A percentile compares a stretch with the other conserved stretches of the same genome.
Evolutionary conservation across 768 basidiomycete species (phyloP).

Genomic region (Leccinum longicurvipes): DNA sequence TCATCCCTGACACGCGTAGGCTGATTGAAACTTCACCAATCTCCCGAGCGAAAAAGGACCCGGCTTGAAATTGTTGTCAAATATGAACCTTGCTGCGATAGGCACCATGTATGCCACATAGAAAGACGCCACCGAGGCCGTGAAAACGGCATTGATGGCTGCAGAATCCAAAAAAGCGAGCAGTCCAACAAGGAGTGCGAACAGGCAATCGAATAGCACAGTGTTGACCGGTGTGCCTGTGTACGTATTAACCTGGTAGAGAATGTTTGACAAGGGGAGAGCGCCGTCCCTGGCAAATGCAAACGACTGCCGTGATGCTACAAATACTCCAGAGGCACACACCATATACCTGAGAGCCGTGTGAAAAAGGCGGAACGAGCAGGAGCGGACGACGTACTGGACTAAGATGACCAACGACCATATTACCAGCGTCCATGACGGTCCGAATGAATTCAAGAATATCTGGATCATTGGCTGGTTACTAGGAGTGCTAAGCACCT

Average conservation of each 20-base stretch:
- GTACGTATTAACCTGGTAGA: conserved; percentile 49
- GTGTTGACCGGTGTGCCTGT: conserved; percentile 56
- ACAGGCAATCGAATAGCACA: conserved; percentile 48
- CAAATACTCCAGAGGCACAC: conserved; percentile 40
- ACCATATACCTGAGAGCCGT: conserved; percentile 37
- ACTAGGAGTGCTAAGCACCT: conserved; percentile 29
- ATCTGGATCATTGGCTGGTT: conserved; percentile 44
- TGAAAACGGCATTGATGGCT: conserved; percentile 56
- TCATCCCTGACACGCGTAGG: not conserved
- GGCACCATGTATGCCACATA: conserved; percentile 46
- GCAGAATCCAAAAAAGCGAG: conserved; percentile 49
- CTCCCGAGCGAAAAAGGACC: conserved; percentile 45
- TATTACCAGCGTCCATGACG: conserved; percentile 40
- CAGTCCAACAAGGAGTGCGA: conserved; percentile 47
- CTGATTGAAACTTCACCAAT: conserved; percentile 27
- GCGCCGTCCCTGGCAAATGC: conserved; percentile 58
- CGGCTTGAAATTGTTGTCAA: conserved; percentile 40
- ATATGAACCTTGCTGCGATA: conserved; percentile 46
- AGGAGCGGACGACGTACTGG: conserved; percentile 31
- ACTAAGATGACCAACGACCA: conserved; percentile 52
- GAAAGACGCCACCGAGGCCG: conserved; percentile 40
- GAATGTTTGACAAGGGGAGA: conserved; percentile 49
- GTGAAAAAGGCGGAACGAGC: not conserved
- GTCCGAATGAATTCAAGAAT: conserved; percentile 39
- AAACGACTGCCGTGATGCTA: conserved; percentile 51